Evolutionary conservation across 768 basidiomycete species (phyloP).

Genomic region (Hortiboletus flavorubellus): DNA sequence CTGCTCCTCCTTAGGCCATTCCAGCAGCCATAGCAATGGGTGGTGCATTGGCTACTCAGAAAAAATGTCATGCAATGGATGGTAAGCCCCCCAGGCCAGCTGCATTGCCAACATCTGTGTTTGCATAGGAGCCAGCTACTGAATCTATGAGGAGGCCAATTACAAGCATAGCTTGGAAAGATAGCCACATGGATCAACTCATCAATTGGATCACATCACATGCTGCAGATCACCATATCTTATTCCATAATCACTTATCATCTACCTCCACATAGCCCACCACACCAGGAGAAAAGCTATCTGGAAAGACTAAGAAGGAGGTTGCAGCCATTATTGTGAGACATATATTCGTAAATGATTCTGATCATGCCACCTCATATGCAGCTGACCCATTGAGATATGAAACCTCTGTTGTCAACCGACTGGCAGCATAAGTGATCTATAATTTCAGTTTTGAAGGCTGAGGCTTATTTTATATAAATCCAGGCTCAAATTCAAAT

Average conservation of each 20-base stretch:
- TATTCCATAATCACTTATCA: conserved; percentile 1
- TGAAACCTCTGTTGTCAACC: neutral
- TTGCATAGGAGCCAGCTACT: too few relatives aligned
- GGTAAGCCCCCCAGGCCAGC: too few relatives aligned
- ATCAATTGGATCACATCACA: conserved; percentile 1
- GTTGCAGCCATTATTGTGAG: neutral
- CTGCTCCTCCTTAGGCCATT: too few relatives aligned
- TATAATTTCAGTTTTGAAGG: too few relatives aligned
- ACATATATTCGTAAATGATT: conserved; percentile 1
- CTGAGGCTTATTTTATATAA: neutral
- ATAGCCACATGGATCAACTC: neutral
- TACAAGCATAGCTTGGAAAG: neutral
- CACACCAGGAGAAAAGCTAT: neutral
- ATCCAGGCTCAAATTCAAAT: neutral
- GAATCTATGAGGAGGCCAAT: neutral
- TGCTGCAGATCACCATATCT: neutral
- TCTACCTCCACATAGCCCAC: neutral
- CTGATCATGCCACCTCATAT: neutral
- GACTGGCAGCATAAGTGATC: too few relatives aligned
- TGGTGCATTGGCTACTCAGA: neutral
- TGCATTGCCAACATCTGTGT: too few relatives aligned
- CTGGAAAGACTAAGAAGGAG: conserved; percentile 5
- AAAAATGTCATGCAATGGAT: neutral
- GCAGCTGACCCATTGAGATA: neutral
- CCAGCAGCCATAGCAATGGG: too few relatives aligned